Conservation (phyloP, 1,139 yeast genomes). For the Debaryomyces sp. region DNA sequence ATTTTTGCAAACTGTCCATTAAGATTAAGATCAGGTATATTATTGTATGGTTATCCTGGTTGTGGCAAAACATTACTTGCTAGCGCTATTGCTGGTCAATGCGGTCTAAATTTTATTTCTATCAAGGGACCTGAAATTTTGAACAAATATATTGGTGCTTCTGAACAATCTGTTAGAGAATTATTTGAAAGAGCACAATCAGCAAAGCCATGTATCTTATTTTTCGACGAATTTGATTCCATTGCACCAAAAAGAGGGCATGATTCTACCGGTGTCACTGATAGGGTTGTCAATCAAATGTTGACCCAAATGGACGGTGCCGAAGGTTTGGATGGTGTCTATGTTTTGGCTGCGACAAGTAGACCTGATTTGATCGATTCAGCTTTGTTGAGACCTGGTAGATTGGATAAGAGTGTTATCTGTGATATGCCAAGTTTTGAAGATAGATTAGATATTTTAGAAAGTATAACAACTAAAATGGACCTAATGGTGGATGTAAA, state of each 20-base stretch:
- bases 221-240: conserved; percentile 96
- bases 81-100: conserved; percentile 91
- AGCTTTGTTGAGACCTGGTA: conserved; percentile 92
- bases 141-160: conserved; percentile 96
- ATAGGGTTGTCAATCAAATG: conserved; percentile 95
- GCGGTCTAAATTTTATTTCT: conserved; percentile 91
- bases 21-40: conserved; percentile 83
- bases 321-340: conserved; percentile 95
- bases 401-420: conserved; percentile 87
- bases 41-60: conserved; percentile 95
- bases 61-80: conserved; percentile 96
- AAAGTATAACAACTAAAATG: conserved; percentile 62
- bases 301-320: conserved; percentile 99
- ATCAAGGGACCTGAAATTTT: conserved; percentile 96
- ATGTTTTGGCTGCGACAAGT: conserved; percentile 94
- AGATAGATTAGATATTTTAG: conserved; percentile 75
- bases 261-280: conserved; percentile 97
- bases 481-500: conserved; percentile 52
- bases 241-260: conserved; percentile 98
- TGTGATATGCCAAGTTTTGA: conserved; percentile 81
- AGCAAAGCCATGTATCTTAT: conserved; percentile 90
- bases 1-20: conserved; percentile 87
- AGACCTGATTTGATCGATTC: conserved; percentile 95
- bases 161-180: conserved; percentile 93
- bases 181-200: conserved; percentile 92